Conservation (phyloP, 116 monocot genomes). For the Phalaenopsis hybrid region DNA sequence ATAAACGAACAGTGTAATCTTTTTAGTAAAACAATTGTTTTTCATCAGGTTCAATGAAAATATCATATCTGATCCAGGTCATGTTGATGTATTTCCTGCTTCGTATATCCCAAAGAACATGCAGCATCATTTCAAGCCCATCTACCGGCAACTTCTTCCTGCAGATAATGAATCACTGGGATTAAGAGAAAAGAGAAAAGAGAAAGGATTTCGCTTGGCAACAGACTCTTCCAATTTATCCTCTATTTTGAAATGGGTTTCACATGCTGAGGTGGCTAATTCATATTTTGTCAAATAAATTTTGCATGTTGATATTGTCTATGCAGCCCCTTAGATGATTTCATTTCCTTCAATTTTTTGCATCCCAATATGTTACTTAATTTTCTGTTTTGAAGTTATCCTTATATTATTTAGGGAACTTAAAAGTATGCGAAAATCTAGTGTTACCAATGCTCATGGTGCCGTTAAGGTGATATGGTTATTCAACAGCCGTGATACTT, state of each 20-base stretch:
- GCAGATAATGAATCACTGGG: not conserved
- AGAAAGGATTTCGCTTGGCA: slow-evolving; percentile 59
- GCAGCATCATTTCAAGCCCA: slow-evolving; percentile 47
- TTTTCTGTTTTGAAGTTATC: not conserved
- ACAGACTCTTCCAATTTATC: slow-evolving; percentile 67
- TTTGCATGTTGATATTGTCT: not conserved
- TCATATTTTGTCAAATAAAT: not conserved
- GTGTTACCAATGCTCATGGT: not conserved
- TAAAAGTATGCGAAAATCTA: not conserved
- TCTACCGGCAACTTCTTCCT: slow-evolving; percentile 23
- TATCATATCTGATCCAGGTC: slow-evolving; percentile 80
- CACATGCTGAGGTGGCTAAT: slow-evolving; percentile 66
- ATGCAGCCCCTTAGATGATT: not conserved
- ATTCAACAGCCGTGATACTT: too few relatives aligned
- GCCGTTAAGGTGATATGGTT: too few relatives aligned
- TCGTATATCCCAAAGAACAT: slow-evolving; percentile 67
- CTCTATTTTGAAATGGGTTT: slow-evolving; percentile 56
- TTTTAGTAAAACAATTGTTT: slow-evolving; percentile 18
- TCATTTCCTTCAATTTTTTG: not conserved
- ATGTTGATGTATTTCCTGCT: slow-evolving; percentile 74
- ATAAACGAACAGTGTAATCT: not conserved
- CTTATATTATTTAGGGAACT: not conserved
- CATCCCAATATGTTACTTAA: not conserved
- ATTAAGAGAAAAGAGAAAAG: slow-evolving; percentile 23
- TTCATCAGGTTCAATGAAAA: slow-evolving; percentile 95